A percentile compares a stretch with the other conserved stretches of the same genome.
These are phyloP conservation scores for Lantana camara DNA, from an alignment of 257 asterid genomes.

Conservation along the genomic window DNA sequence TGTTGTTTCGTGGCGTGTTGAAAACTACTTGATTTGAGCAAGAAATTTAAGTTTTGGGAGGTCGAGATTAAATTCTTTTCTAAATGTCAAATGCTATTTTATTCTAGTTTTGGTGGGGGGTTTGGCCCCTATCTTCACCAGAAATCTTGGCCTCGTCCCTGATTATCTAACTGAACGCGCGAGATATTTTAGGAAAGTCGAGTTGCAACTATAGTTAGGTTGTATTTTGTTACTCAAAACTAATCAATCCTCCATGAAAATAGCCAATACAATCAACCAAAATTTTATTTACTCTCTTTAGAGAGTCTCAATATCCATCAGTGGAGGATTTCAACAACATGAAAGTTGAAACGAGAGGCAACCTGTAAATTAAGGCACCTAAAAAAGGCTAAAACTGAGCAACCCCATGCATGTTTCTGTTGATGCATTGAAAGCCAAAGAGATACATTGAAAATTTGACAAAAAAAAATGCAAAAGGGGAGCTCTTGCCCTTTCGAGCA, in stretches of 20 bases:
- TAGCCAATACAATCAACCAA: conserved; percentile 6
- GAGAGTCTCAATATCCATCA: background rate
- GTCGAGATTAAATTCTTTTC: too few species aligned
- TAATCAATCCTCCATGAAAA: background rate
- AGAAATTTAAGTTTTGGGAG: too few species aligned
- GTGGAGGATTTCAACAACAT: background rate
- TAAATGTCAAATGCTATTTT: too few species aligned
- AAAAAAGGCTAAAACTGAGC: conserved; percentile 20
- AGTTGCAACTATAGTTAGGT: too few species aligned
- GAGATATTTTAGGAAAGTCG: background rate
- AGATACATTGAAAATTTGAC: too few species aligned
- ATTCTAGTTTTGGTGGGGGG: too few species aligned
- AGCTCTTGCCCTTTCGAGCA: conserved; percentile 43
- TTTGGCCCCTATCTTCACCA: too few species aligned
- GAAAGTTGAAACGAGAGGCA: conserved; percentile 28
- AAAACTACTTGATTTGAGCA: background rate
- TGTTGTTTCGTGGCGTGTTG: background rate
- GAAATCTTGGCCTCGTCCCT: too few species aligned
- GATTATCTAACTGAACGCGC: too few species aligned
- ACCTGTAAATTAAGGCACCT: conserved; percentile 10
- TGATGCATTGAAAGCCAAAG: background rate
- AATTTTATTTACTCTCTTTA: conserved; percentile 5
- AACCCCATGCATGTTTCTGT: conserved; percentile 15
- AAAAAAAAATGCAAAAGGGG: background rate
- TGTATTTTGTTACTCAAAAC: too few species aligned